These are phyloP conservation scores for Phtheirospermum japonicum DNA, from an alignment of 257 asterid genomes.

Conservation along the genomic window DNA sequence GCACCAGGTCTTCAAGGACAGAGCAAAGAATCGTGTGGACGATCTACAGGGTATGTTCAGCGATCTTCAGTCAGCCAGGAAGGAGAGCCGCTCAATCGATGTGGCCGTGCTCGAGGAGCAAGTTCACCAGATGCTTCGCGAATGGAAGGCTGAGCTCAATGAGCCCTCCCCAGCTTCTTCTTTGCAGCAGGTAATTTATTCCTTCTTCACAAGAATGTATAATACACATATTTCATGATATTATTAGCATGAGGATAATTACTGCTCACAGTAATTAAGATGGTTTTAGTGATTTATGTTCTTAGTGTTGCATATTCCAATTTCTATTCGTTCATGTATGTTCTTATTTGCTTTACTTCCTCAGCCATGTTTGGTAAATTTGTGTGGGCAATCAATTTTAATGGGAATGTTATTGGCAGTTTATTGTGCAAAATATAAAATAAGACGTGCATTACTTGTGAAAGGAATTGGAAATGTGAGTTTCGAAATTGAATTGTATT, in stretches of 20 bases:
- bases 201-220: constrained; percentile 25
- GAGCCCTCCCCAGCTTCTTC: constrained; percentile 99
- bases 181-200: constrained; percentile 89
- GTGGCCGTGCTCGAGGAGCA: constrained; percentile 91
- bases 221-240: too few relatives aligned
- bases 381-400: too few relatives aligned
- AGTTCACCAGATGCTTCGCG: constrained; percentile 96
- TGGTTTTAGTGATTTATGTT: neutral
- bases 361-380: too few relatives aligned
- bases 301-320: neutral
- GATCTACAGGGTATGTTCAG: constrained; percentile 93
- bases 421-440: too few relatives aligned
- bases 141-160: constrained; percentile 89
- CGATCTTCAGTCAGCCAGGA: constrained; percentile 84
- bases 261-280: constrained; percentile 6
- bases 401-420: too few relatives aligned
- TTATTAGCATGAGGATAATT: neutral
- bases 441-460: too few relatives aligned
- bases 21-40: constrained; percentile 88
- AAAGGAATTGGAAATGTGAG: too few relatives aligned
- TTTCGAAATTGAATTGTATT: constrained; percentile 28
- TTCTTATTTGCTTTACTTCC: too few relatives aligned
- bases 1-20: constrained; percentile 91
- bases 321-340: constrained; percentile 1
- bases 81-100: constrained; percentile 81